Evolutionary conservation across 345 rosid species (phyloP), one percentile per base, ranked within the genome.

Genomic region (Rhizophora mangle): DNA sequence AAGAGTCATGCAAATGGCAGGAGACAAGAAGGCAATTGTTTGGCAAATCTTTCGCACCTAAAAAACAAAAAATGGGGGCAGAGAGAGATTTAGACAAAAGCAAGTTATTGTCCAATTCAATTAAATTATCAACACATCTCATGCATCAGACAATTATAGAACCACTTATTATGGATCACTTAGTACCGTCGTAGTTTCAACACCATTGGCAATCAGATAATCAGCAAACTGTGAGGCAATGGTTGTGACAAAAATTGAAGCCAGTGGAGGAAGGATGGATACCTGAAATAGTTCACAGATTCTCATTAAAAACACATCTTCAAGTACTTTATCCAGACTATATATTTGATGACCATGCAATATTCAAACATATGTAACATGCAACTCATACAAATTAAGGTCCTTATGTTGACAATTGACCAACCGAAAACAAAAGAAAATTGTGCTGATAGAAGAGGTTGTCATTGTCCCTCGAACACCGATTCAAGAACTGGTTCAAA

Each of bases 31-130:
- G 66, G 87, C 89, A 80, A 94, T 84, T 49, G 95, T 76, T 82
- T 94, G 98, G 81, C 97, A 94, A 62, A 89, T 82, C 88, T 93
- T 93, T 58, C 97, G 85, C 67, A 93, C 98, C 98, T 91, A 72
- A 72, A 80, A 65, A 64, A 61, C 39, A 74, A 65, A 13, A 9
- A 3, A 15, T 43, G 32, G 63, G 47, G 57, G 49, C 52, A 21
- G 60, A n/a, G 64, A 43, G 57, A 58, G 22, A n/a, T 27, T 37
- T 54, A 51, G 22, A 61, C 34, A 73, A 11, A n/a, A 5, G 22
- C 60, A 30, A 66, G 56, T 16, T 19, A 62, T 32, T 58, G 10
- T 66, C 75, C n/a, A 60, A 3, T 46, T 31, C 39, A 34, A 60
- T 69, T 60, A 74, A 59, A 31, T 34, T 63, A 60, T 15, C 29